Percentiles rank a stretch among this genome's conserved stretches.
phyloP scores from a whole-genome alignment of 192 early-diverging fungal genomes.

The Glomus cerebriforme region DNA sequence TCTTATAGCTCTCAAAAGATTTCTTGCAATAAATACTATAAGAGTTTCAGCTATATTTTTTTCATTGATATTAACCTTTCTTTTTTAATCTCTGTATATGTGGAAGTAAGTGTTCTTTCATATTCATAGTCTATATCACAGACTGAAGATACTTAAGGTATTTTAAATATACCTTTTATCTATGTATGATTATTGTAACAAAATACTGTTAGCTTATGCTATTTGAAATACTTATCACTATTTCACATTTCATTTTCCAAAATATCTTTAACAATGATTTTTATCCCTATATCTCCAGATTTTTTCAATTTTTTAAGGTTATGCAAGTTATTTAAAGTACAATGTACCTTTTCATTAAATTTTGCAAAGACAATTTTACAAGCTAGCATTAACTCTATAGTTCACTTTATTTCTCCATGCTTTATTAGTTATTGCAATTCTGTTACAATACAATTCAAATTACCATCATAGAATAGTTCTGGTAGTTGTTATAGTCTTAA shows the following conservation, averaged over 20 bases:
- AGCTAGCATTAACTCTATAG: neutral
- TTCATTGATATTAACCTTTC: too few species aligned
- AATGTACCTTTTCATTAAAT: too few species aligned
- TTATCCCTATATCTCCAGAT: neutral
- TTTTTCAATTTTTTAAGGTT: neutral
- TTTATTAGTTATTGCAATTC: neutral
- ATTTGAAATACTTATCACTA: neutral
- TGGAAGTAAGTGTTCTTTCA: neutral
- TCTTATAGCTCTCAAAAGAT: neutral
- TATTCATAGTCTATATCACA: constrained; percentile 4
- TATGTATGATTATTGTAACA: neutral
- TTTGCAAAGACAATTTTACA: too few species aligned
- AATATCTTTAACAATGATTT: neutral
- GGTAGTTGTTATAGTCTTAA: neutral
- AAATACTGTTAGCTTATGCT: neutral
- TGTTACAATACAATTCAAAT: constrained; percentile 3
- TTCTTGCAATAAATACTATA: neutral
- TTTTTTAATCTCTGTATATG: neutral
- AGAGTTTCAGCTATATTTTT: neutral
- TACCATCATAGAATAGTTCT: neutral
- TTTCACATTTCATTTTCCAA: neutral
- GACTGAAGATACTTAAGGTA: neutral
- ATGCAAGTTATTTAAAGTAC: neutral
- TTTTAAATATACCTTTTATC: neutral
- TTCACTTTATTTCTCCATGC: neutral